These are phyloP conservation scores for Nigrospora sphaerica DNA, from an alignment of 2,329 filamentous ascomycete genomes.

Conservation along the genomic window DNA sequence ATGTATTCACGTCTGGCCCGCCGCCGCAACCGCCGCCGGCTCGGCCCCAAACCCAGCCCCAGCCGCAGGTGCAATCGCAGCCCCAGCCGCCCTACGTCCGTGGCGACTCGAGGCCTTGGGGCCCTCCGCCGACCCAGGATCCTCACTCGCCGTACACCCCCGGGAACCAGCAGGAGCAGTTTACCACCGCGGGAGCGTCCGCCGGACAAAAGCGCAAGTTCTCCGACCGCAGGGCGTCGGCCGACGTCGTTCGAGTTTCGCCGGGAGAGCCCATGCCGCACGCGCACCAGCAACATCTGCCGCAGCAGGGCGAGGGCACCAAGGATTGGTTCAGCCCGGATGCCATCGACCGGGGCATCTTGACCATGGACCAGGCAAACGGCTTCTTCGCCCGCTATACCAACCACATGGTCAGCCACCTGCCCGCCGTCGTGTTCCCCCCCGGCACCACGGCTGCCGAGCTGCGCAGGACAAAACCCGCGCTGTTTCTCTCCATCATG, in stretches of 20 bases:
- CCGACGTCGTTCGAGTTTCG: slow-evolving; percentile 5
- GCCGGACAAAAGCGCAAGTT: slow-evolving; percentile 34
- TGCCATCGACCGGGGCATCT: slow-evolving; percentile 50
- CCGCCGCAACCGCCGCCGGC: neutral
- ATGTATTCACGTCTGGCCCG: neutral
- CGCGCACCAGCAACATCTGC: slow-evolving; percentile 3
- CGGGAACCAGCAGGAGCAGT: neutral
- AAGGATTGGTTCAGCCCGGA: slow-evolving; percentile 23
- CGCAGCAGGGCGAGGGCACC: slow-evolving; percentile 6
- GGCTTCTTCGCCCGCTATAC: slow-evolving; percentile 53
- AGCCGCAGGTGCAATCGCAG: neutral
- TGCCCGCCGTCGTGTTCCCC: slow-evolving; percentile 57
- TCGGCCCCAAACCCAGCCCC: neutral
- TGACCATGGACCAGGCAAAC: slow-evolving; percentile 47
- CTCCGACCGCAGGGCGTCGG: slow-evolving; percentile 12
- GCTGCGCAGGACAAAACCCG: slow-evolving; percentile 52
- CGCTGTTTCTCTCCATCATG: slow-evolving; percentile 65
- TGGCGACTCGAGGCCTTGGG: neutral
- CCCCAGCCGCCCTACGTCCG: neutral
- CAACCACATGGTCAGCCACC: slow-evolving; percentile 50
- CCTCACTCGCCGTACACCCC: neutral
- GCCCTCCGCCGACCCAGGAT: too few species aligned
- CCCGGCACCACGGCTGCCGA: slow-evolving; percentile 44
- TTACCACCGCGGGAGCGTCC: slow-evolving; percentile 10
- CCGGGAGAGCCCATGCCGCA: slow-evolving; percentile 2